Evolutionary conservation across 306 rosid species (phyloP).

Genomic region (Geum urbanum): DNA sequence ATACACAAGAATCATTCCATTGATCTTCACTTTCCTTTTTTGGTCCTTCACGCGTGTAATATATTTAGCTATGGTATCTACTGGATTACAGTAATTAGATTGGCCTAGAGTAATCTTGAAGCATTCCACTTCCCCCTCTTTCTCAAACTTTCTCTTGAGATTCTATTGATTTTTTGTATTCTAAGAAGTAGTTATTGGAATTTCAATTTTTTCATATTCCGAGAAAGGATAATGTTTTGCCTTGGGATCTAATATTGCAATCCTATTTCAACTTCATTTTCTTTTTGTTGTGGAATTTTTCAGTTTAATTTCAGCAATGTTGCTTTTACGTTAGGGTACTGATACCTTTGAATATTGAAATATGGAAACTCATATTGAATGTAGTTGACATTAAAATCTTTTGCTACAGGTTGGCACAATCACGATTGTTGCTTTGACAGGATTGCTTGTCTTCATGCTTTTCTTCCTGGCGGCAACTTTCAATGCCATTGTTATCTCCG

Average conservation of each 20-base stretch:
- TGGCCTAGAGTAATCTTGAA: neutral
- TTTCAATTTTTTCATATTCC: neutral
- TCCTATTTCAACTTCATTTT: neutral
- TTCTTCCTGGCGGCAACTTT: slow-evolving; percentile 81
- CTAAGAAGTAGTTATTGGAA: neutral
- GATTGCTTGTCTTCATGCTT: slow-evolving; percentile 72
- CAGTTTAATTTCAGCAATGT: neutral
- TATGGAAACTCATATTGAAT: neutral
- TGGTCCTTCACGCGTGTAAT: neutral
- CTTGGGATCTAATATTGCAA: neutral
- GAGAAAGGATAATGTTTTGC: neutral
- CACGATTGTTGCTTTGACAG: slow-evolving; percentile 59
- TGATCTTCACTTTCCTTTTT: neutral
- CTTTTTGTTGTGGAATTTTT: neutral
- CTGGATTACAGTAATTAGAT: no score
- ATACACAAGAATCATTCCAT: neutral
- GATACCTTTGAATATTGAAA: neutral
- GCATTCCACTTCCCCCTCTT: neutral
- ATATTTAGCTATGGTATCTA: no score
- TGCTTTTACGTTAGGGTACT: neutral
- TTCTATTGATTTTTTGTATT: neutral
- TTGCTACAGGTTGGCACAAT: slow-evolving; percentile 71
- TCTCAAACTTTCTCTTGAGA: neutral
- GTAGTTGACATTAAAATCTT: neutral
- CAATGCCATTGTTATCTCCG: slow-evolving; percentile 65